phyloP scores from a whole-genome alignment of 2,329 filamentous ascomycete species.

The Cadophora malorum region DNA sequence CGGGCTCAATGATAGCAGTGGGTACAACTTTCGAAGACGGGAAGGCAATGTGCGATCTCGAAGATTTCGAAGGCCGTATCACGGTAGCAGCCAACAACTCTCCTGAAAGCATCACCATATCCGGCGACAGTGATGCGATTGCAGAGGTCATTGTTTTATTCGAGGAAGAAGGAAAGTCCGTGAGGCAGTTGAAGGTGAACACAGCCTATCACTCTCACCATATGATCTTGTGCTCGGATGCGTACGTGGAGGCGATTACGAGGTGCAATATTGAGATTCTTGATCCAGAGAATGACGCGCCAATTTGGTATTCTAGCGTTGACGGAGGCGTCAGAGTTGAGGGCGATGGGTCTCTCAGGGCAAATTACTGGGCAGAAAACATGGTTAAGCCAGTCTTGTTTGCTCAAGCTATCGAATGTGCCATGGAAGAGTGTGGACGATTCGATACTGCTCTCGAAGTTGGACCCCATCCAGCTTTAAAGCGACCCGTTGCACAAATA shows the following conservation, averaged over 20 bases:
- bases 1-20: background rate
- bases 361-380: background rate
- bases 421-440: background rate
- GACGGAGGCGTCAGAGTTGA: background rate
- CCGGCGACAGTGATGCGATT: conserved; percentile 23
- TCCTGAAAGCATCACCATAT: conserved; percentile 31
- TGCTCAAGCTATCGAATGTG: background rate
- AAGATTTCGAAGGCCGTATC: conserved; percentile 17
- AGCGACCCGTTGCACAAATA: background rate
- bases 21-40: conserved; percentile 25
- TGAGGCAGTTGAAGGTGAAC: conserved; percentile 27
- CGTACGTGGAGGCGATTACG: conserved; percentile 26
- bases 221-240: conserved; percentile 33
- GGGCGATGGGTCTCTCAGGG: background rate
- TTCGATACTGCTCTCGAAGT: background rate
- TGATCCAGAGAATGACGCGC: conserved; percentile 11
- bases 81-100: conserved; percentile 37
- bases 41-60: conserved; percentile 51
- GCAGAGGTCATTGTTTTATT: conserved; percentile 38
- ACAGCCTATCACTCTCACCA: conserved; percentile 40
- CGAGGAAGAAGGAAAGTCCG: conserved; percentile 6
- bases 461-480: background rate
- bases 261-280: conserved; percentile 3
- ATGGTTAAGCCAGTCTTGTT: background rate
- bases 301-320: conserved; percentile 43